phyloP scores from a whole-genome alignment of 345 rosid genomes.

The Linum lewisii region DNA sequence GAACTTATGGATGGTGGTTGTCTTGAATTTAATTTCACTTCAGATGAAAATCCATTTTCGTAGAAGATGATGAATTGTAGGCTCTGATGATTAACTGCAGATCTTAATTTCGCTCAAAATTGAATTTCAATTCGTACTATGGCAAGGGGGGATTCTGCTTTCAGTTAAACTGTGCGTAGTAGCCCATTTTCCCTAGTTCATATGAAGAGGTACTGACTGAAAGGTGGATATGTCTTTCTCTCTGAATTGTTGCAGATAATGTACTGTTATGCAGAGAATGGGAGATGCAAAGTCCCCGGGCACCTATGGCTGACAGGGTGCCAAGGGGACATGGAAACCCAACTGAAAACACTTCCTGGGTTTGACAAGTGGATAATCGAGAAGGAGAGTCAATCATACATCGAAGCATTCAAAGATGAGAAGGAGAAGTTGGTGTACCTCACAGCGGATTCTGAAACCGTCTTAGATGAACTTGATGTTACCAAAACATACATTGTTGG shows the following conservation, averaged over 20 bases:
- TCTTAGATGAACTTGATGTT: conserved; percentile 55
- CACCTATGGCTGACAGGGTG: conserved; percentile 90
- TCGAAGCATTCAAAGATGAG: conserved; percentile 54
- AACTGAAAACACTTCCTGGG: conserved; percentile 70
- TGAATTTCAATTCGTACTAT: background rate
- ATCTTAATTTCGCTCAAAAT: background rate
- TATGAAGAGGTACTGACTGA: background rate
- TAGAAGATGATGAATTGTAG: background rate
- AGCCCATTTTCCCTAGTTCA: background rate
- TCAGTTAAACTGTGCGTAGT: background rate
- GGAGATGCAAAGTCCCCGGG: conserved; percentile 48
- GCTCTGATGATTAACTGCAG: background rate
- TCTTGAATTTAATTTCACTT: background rate
- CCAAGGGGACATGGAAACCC: conserved; percentile 51
- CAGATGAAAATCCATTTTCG: background rate
- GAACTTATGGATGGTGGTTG: background rate
- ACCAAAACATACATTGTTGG: conserved; percentile 62
- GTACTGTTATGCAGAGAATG: conserved; percentile 88
- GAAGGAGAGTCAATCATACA: conserved; percentile 57
- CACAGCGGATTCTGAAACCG: conserved; percentile 74
- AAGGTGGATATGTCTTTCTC: conserved; percentile 1
- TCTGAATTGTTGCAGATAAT: conserved; percentile 46
- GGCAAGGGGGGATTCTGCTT: background rate
- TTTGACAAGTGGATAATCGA: conserved; percentile 89
- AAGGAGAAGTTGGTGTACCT: conserved; percentile 75